Evolutionary conservation across 202 grass and related monocot species (phyloP), one percentile per base, ranked within the genome.

Genomic region (Zizania palustris): DNA sequence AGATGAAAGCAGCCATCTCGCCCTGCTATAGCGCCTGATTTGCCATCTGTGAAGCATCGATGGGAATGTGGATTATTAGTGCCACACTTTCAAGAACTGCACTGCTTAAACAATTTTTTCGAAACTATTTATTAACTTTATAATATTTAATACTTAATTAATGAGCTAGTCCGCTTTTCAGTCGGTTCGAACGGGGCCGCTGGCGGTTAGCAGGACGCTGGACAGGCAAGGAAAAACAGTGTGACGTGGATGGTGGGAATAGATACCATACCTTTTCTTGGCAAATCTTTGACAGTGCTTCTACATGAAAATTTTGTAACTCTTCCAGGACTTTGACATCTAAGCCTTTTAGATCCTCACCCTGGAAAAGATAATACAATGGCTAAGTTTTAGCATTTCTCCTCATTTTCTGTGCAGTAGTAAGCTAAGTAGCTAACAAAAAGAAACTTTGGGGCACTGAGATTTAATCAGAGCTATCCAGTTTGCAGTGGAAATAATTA

Each of bases 281-380:
- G 71, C 95, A 98, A 63, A 94, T 88, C 67, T 83, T 98, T 19
- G 95, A 92, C 54, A 98, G 79, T 18, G 89, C 89, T 88, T 92
- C 89, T 49, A 94, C 87, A 83, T 94, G 95, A 74, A 98, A 98
- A 71, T 82, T 98, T 48, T 98, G 91, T 63, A 94, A 56, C 14
- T 91, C 95, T 55, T 98, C 91, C 51, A 98, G 89, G 33, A 87
- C 83, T 82, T 73, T 87, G 46, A 73, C 54, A 80, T 94, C 91
- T 59, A 98, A 78, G 13, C 91, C 95, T 75, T 60, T 92, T 46
- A 98, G 70, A 59, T 90, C 85, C 72, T 94, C 95, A 51, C 89
- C 91, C 95, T 98, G 74, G 71, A 79, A 90, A 73, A 13, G 40
- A 9, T 15, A 82, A 67, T 11, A 63, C 2, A 79, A 10, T 11